phyloP scores from a whole-genome alignment of 352 stramenopile species.

The Phytopythium sindhum region DNA sequence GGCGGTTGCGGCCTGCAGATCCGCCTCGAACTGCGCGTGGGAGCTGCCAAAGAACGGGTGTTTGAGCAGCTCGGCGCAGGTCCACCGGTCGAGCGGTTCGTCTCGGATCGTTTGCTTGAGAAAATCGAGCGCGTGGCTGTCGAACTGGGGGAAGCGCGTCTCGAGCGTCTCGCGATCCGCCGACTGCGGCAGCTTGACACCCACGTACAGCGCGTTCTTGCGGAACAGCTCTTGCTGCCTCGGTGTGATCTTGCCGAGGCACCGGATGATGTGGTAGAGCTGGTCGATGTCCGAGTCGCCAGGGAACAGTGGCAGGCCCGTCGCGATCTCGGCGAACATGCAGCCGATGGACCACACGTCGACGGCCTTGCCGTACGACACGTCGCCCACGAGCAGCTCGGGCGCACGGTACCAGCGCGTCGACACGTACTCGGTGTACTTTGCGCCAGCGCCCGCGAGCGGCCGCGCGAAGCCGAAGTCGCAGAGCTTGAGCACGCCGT shows the following conservation, averaged over 20 bases:
- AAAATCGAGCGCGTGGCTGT: constrained; percentile 65
- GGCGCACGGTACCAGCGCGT: constrained; percentile 95
- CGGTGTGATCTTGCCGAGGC: constrained; percentile 62
- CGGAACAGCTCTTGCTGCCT: constrained; percentile 79
- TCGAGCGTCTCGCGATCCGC: constrained; percentile 59
- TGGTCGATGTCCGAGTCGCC: constrained; percentile 97
- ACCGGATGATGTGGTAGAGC: constrained; percentile 84
- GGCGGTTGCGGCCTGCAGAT: constrained; percentile 70
- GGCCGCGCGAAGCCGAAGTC: constrained; percentile 86
- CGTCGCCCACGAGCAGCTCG: constrained; percentile 88
- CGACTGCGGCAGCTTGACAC: constrained; percentile 66
- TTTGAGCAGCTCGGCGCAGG: constrained; percentile 66
- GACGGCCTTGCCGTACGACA: constrained; percentile 94
- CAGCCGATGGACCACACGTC: constrained; percentile 97
- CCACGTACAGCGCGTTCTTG: constrained; percentile 79
- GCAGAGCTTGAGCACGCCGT: constrained; percentile 93
- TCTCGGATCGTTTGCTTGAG: constrained; percentile 71
- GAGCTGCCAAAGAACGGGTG: constrained; percentile 70
- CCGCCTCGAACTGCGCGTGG: constrained; percentile 50
- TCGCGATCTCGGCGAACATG: constrained; percentile 95
- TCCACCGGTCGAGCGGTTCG: constrained; percentile 79
- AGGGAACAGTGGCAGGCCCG: constrained; percentile 94
- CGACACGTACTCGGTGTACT: constrained; percentile 89
- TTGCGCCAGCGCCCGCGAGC: constrained; percentile 56
- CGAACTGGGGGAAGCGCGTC: constrained; percentile 59